Percentiles rank a stretch among this genome's conserved stretches.
These are phyloP conservation scores for Leishmania lainsoni DNA, from an alignment of 208 protist species.

Conservation along the genomic window DNA sequence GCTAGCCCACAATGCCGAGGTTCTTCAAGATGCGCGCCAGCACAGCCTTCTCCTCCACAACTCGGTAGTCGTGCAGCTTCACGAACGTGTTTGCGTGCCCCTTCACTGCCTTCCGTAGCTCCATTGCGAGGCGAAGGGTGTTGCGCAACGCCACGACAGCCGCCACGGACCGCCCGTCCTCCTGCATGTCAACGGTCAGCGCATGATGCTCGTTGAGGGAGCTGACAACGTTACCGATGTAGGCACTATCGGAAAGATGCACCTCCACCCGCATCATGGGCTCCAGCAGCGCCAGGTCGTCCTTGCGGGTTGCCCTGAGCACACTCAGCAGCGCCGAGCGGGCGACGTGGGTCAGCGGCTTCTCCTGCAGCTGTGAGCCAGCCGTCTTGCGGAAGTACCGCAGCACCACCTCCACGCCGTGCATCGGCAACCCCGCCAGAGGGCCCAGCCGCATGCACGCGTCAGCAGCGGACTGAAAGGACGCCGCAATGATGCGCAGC, in stretches of 20 bases:
- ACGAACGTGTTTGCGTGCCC: slow-evolving; percentile 85
- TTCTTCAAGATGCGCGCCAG: slow-evolving; percentile 80
- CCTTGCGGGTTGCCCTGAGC: slow-evolving; percentile 38
- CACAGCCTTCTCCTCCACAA: slow-evolving; percentile 80
- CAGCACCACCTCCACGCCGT: slow-evolving; percentile 72
- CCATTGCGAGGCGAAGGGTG: slow-evolving; percentile 84
- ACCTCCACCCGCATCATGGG: slow-evolving; percentile 92
- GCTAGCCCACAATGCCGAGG: slow-evolving; percentile 62
- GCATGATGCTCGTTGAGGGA: slow-evolving; percentile 83
- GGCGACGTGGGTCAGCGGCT: slow-evolving; percentile 44
- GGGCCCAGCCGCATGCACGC: slow-evolving; percentile 72
- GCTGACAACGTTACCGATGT: slow-evolving; percentile 74
- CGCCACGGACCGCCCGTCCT: slow-evolving; percentile 75
- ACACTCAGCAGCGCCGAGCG: slow-evolving; percentile 56
- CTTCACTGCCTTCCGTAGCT: slow-evolving; percentile 86
- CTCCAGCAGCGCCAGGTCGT: slow-evolving; percentile 65
- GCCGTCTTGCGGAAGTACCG: slow-evolving; percentile 57
- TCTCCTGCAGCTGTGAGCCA: slow-evolving; percentile 50
- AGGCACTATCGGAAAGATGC: slow-evolving; percentile 73
- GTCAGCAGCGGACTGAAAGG: slow-evolving; percentile 53
- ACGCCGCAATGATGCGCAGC: slow-evolving; percentile 24
- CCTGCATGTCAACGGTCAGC: slow-evolving; percentile 77
- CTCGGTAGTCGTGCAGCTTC: slow-evolving; percentile 71
- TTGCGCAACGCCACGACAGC: slow-evolving; percentile 86
- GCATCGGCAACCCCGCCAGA: slow-evolving; percentile 70